Evolutionary conservation across 257 asterid genomes (phyloP).

Genomic region (Salvia rosmarinus): DNA sequence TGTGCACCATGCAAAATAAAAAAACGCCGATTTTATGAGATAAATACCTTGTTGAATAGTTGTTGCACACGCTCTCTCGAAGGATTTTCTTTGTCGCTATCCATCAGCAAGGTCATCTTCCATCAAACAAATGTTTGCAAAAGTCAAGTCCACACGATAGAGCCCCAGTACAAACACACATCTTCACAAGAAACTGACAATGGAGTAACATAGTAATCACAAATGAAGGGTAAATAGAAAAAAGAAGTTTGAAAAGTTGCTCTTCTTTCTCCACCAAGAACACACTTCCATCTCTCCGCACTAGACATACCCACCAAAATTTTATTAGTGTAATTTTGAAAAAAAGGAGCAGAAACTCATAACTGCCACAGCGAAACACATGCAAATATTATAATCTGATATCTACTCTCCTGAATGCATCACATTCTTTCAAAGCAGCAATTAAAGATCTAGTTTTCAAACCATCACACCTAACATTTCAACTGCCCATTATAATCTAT

Average conservation of each 20-base stretch:
- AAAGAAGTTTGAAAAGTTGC: background rate
- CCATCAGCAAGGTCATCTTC: constrained; percentile 81
- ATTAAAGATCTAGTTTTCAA: background rate
- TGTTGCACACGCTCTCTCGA: constrained; percentile 64
- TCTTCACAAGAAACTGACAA: constrained; percentile 36
- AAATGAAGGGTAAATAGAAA: background rate
- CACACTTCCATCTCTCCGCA: background rate
- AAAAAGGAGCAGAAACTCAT: background rate
- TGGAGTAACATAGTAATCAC: constrained; percentile 1
- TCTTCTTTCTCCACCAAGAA: background rate
- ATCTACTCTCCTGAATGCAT: background rate
- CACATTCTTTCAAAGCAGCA: background rate
- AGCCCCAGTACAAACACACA: constrained; percentile 24
- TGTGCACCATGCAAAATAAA: constrained; percentile 11
- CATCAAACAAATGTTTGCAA: constrained; percentile 44
- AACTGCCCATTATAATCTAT: background rate
- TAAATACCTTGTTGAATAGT: constrained; percentile 74
- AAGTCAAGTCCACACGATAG: constrained; percentile 28
- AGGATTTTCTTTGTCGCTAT: constrained; percentile 54
- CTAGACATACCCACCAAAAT: background rate
- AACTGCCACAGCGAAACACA: background rate
- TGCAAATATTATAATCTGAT: background rate
- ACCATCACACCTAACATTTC: background rate
- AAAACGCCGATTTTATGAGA: no score
- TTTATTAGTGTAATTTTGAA: background rate